Conservation (phyloP, 768 basidiomycete genomes). For the Heimioporus sp. region DNA sequence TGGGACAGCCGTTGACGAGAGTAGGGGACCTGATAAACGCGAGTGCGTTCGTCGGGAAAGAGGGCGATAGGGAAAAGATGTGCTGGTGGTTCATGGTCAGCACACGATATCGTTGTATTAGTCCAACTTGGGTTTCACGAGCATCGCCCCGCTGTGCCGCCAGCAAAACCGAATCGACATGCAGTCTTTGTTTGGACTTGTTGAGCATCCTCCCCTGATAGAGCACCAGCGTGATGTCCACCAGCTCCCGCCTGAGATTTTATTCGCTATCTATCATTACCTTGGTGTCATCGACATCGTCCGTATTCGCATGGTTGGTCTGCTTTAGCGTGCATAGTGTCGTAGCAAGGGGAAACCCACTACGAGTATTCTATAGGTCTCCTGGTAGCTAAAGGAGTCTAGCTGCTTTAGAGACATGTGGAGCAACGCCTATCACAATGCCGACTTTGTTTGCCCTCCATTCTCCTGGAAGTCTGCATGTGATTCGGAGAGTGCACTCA, state of each 20-base stretch:
- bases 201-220: too few species aligned
- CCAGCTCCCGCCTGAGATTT: too few species aligned
- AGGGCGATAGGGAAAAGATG: conserved; percentile 49
- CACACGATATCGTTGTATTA: conserved; percentile 4
- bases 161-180: too few species aligned
- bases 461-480: conserved; percentile 8
- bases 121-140: conserved; percentile 16
- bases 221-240: too few species aligned
- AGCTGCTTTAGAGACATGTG: conserved; percentile 14
- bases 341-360: not conserved
- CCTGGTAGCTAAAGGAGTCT: not conserved
- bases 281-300: too few species aligned
- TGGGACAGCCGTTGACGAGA: conserved; percentile 40
- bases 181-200: too few species aligned
- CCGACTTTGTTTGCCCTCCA: conserved; percentile 13
- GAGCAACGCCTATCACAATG: conserved; percentile 11
- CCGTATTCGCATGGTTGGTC: too few species aligned
- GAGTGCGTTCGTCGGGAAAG: conserved; percentile 49
- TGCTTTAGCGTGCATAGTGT: too few species aligned
- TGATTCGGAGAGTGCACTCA: conserved; percentile 14
- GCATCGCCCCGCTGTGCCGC: conserved; percentile 22
- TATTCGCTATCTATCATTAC: too few species aligned
- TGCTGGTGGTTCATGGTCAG: conserved; percentile 53
- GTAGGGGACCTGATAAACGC: conserved; percentile 55
- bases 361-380: not conserved